Evolutionary conservation across 1,284 basidiomycete species (phyloP).

Genomic region (Ceratorhiza oryzae-sativae): DNA sequence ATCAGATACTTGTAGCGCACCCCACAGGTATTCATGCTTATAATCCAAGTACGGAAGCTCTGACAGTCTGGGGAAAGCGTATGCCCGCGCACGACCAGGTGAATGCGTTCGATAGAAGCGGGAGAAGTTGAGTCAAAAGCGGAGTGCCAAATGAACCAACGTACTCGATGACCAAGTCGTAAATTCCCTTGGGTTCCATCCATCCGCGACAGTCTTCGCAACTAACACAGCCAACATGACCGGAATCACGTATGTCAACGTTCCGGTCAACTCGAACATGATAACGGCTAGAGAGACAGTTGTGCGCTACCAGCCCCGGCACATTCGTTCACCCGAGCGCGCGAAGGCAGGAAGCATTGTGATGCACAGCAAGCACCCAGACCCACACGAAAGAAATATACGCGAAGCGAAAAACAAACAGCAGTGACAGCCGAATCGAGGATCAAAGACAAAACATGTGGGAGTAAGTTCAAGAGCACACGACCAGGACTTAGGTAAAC

Average conservation of each 20-base stretch:
- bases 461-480: not conserved
- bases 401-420: not conserved
- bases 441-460: not conserved
- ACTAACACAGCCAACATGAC: conserved; percentile 91
- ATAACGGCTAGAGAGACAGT: conserved; percentile 95
- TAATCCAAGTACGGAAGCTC: conserved; percentile 91
- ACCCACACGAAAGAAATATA: not conserved
- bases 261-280: conserved; percentile 96
- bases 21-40: conserved; percentile 90
- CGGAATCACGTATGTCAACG: conserved; percentile 92
- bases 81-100: not conserved
- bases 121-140: not conserved
- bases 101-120: not conserved
- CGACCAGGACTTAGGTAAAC: conserved; percentile 46
- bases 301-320: conserved; percentile 61
- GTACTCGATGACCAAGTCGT: conserved; percentile 92
- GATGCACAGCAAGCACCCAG: not conserved
- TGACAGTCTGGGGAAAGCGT: conserved; percentile 56
- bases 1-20: conserved; percentile 72
- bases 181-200: conserved; percentile 94
- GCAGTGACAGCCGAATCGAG: not conserved
- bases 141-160: conserved; percentile 44
- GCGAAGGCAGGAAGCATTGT: not conserved
- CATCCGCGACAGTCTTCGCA: conserved; percentile 93
- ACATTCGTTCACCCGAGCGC: not conserved